Evolutionary conservation across 768 basidiomycete genomes (phyloP).

Genomic region (Calocera viscosa): DNA sequence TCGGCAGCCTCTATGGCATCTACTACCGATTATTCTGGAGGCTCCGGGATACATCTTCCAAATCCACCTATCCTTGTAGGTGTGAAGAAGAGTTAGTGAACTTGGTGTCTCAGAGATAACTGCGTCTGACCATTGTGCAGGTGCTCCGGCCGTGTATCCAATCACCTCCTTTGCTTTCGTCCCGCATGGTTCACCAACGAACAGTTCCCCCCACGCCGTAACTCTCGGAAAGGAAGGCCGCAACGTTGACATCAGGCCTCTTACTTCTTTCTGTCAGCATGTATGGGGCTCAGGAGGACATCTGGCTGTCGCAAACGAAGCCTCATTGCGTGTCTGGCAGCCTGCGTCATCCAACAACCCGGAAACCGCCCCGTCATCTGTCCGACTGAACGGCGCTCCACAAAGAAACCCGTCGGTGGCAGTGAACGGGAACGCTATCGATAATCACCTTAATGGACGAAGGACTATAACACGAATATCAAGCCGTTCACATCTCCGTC

Average conservation of each 20-base stretch:
- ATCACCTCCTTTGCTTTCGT: slow-evolving; percentile 5
- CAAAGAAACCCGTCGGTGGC: neutral
- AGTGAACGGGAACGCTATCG: neutral
- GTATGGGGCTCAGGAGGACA: slow-evolving; percentile 2
- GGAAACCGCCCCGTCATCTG: no score
- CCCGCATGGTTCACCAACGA: neutral
- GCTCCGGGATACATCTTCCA: neutral
- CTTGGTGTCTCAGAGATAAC: neutral
- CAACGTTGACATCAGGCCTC: neutral
- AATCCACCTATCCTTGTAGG: neutral
- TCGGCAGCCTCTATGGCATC: neutral
- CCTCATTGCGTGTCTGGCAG: neutral
- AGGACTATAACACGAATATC: neutral
- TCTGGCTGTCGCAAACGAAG: neutral
- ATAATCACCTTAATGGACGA: neutral
- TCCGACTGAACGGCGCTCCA: neutral
- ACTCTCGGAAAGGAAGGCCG: neutral
- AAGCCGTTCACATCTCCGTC: neutral
- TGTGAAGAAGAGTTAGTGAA: neutral
- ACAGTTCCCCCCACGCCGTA: neutral
- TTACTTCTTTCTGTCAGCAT: slow-evolving; percentile 1
- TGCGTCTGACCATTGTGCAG: neutral
- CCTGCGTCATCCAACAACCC: neutral
- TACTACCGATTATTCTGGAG: neutral
- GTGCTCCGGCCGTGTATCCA: neutral